These are phyloP conservation scores for Fraxinus pennsylvanica DNA, from an alignment of 257 asterid genomes.

Conservation along the genomic window DNA sequence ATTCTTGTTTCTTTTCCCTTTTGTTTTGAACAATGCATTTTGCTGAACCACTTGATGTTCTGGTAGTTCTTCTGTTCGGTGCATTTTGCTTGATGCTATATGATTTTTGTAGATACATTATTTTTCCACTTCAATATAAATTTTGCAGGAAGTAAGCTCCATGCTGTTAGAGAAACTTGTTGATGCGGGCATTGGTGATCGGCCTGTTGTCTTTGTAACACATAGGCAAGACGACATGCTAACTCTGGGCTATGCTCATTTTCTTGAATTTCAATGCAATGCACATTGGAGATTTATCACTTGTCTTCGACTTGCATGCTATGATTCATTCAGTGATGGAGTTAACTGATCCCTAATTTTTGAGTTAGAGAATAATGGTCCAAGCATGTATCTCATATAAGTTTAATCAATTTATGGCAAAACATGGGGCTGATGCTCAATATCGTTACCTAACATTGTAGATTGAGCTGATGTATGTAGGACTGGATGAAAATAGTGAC, in stretches of 20 bases:
- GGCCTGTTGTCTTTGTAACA: slow-evolving; percentile 88
- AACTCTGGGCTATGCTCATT: neutral
- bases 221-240: slow-evolving; percentile 63
- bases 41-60: neutral
- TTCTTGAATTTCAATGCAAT: neutral
- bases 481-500: neutral
- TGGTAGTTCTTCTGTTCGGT: slow-evolving; percentile 8
- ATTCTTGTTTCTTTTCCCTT: neutral
- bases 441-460: slow-evolving; percentile 6
- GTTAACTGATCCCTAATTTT: slow-evolving; percentile 17
- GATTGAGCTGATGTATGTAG: slow-evolving; percentile 11
- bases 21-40: neutral
- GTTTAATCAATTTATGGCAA: slow-evolving; percentile 6
- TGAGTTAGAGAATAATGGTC: slow-evolving; percentile 8
- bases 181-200: slow-evolving; percentile 93
- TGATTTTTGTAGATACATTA: slow-evolving; percentile 11
- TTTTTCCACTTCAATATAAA: slow-evolving; percentile 22
- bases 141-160: slow-evolving; percentile 87
- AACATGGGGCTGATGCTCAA: neutral
- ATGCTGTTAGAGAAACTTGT: slow-evolving; percentile 87
- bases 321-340: neutral
- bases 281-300: slow-evolving; percentile 17
- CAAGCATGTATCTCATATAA: slow-evolving; percentile 13
- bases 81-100: slow-evolving; percentile 13
- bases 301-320: neutral